These are phyloP conservation scores for Talaromyces funiculosus DNA, from an alignment of 2,329 filamentous ascomycete genomes.

Conservation along the genomic window DNA sequence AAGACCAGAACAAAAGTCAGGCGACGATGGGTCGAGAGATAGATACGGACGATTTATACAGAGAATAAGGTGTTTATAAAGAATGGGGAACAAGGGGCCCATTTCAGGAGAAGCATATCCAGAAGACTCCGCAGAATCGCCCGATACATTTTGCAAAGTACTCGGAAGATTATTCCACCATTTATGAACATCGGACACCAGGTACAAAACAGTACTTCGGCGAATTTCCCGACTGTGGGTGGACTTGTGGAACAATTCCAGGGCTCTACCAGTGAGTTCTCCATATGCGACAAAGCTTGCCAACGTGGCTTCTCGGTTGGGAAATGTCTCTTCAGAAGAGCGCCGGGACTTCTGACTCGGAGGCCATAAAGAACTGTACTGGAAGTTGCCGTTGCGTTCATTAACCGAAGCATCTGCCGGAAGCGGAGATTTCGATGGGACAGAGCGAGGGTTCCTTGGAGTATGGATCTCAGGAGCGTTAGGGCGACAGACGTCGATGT, in stretches of 20 bases:
- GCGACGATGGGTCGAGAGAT: conserved; percentile 33
- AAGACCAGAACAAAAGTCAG: conserved; percentile 37
- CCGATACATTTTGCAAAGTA: conserved; percentile 21
- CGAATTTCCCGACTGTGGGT: conserved; percentile 37
- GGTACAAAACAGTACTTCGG: conserved; percentile 31
- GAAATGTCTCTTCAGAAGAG: not conserved
- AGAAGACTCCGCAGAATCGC: not conserved
- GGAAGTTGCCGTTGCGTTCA: not conserved
- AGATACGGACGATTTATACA: conserved; percentile 36
- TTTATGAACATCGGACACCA: conserved; percentile 38
- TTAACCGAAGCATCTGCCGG: not conserved
- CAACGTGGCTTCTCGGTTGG: conserved; percentile 28
- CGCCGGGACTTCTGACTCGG: not conserved
- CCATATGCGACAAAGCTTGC: conserved; percentile 37
- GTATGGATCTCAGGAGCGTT: conserved; percentile 37
- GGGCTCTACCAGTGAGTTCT: conserved; percentile 34
- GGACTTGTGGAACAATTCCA: conserved; percentile 40
- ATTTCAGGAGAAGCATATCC: conserved; percentile 26
- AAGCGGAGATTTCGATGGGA: conserved; percentile 2
- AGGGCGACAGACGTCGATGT: conserved; percentile 45
- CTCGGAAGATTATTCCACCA: conserved; percentile 39
- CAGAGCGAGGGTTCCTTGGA: conserved; percentile 14
- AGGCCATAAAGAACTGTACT: not conserved
- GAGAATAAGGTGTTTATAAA: conserved; percentile 38
- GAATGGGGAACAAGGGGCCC: conserved; percentile 37